Evolutionary conservation across 2,329 filamentous ascomycete genomes (phyloP).

Genomic region (Fusarium newnesense): DNA sequence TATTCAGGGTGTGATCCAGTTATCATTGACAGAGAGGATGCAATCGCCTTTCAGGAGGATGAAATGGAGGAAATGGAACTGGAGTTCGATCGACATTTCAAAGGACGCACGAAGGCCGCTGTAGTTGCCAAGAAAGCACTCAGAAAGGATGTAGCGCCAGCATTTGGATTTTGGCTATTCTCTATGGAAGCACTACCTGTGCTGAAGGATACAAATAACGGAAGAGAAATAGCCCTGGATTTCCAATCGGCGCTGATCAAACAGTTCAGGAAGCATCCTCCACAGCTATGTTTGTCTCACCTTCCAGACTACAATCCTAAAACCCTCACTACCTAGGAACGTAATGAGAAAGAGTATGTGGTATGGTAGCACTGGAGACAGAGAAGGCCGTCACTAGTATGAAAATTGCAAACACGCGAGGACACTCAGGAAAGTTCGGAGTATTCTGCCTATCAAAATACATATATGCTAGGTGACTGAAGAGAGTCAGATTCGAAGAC

Average conservation of each 20-base stretch:
- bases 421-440: not conserved
- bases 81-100: not conserved
- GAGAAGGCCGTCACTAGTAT: fast-evolving
- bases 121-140: not conserved
- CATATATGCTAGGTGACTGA: not conserved
- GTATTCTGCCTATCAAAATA: not conserved
- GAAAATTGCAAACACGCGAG: fast-evolving
- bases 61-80: not conserved
- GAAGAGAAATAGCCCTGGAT: fast-evolving
- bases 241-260: not conserved
- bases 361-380: not conserved
- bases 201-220: fast-evolving
- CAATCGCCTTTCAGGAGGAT: not conserved
- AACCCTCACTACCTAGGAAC: too few species aligned
- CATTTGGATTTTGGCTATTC: not conserved
- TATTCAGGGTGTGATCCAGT: not conserved
- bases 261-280: not conserved
- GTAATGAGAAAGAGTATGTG: not conserved
- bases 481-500: too few species aligned
- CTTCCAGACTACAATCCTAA: not conserved
- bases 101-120: not conserved
- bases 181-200: not conserved
- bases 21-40: not conserved
- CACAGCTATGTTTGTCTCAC: not conserved
- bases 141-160: not conserved